phyloP scores from a whole-genome alignment of 2,329 filamentous ascomycete species.

The Pseudocercospora vitis region DNA sequence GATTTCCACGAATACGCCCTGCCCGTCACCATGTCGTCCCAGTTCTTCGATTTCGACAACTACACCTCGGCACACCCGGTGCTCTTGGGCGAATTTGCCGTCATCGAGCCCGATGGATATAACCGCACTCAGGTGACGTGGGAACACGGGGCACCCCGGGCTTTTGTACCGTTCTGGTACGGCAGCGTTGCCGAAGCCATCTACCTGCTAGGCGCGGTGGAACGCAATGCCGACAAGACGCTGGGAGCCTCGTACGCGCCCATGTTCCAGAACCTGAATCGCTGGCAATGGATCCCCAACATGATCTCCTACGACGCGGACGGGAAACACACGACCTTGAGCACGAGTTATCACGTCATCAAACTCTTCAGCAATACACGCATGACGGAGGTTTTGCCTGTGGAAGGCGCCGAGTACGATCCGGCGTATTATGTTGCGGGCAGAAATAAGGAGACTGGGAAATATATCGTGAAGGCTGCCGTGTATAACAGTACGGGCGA shows the following conservation, averaged over 20 bases:
- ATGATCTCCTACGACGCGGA: conserved; percentile 44
- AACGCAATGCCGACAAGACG: conserved; percentile 62
- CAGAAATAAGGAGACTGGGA: conserved; percentile 38
- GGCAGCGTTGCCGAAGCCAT: conserved; percentile 64
- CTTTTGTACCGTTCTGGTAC: conserved; percentile 47
- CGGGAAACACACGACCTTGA: conserved; percentile 34
- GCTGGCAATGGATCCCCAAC: conserved; percentile 39
- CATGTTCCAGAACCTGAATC: conserved; percentile 32
- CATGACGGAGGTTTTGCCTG: conserved; percentile 49
- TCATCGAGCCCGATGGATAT: conserved; percentile 49
- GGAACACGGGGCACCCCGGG: conserved; percentile 43
- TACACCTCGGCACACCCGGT: conserved; percentile 38
- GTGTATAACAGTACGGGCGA: conserved; percentile 49
- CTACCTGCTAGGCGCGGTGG: conserved; percentile 60
- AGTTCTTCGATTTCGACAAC: conserved; percentile 50
- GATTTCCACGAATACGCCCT: conserved; percentile 38
- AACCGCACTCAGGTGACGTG: conserved; percentile 43
- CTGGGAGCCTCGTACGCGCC: conserved; percentile 53
- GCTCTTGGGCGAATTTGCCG: conserved; percentile 53
- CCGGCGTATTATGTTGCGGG: conserved; percentile 51
- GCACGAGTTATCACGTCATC: conserved; percentile 37
- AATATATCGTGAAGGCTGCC: conserved; percentile 48
- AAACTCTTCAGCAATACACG: conserved; percentile 46
- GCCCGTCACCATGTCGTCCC: conserved; percentile 30
- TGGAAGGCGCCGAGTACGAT: conserved; percentile 40